phyloP scores from a whole-genome alignment of 202 grass and related monocot genomes.

The Carex arenaria region DNA sequence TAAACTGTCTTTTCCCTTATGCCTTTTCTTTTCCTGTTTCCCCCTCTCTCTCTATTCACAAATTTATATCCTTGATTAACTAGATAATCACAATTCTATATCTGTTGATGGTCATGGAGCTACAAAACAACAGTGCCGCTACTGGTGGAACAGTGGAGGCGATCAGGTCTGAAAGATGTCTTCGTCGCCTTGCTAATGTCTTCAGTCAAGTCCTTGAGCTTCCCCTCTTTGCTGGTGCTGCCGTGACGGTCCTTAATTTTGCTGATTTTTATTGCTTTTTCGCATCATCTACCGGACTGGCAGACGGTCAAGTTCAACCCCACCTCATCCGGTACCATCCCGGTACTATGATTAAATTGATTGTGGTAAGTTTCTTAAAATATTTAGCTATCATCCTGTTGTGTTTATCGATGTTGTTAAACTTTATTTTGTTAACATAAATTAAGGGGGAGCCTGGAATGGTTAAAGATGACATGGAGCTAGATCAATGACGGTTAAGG shows the following conservation, averaged over 20 bases:
- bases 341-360: conserved; percentile 55
- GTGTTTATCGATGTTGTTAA: neutral
- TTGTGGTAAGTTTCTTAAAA: conserved; percentile 27
- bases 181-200: conserved; percentile 68
- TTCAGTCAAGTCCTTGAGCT: conserved; percentile 88
- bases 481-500: conserved; percentile 57
- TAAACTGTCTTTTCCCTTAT: neutral
- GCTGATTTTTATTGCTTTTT: conserved; percentile 55
- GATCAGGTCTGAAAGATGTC: conserved; percentile 5
- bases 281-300: neutral
- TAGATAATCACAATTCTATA: neutral
- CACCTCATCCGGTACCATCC: conserved; percentile 52
- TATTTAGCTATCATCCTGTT: neutral
- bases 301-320: conserved; percentile 29
- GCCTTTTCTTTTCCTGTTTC: too few relatives aligned
- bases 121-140: neutral
- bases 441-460: neutral
- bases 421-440: neutral
- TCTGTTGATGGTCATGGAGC: neutral
- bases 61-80: neutral
- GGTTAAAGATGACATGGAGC: conserved; percentile 37
- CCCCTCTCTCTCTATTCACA: neutral
- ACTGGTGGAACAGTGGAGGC: conserved; percentile 22
- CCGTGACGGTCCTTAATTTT: conserved; percentile 49
- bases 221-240: conserved; percentile 48